Percentiles rank a stretch among this genome's conserved stretches.
These are phyloP conservation scores for Rosa chinensis DNA, from an alignment of 306 rosid genomes.

Conservation along the genomic window DNA sequence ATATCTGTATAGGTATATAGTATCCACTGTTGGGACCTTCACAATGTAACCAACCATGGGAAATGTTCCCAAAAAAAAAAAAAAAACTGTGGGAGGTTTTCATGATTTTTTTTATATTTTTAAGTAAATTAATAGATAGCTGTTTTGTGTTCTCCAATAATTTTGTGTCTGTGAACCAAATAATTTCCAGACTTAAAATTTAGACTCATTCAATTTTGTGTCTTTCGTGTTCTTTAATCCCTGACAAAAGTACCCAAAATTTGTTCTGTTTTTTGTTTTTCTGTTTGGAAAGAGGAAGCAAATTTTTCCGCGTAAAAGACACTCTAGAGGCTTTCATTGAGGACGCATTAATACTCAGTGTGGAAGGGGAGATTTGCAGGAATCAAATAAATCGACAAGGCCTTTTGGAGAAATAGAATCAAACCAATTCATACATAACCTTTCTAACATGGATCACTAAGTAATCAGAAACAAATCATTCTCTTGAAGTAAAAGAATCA, in stretches of 20 bases:
- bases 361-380: neutral
- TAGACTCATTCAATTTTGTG: neutral
- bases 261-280: neutral
- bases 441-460: constrained; percentile 1
- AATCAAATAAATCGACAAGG: neutral
- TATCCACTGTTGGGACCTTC: neutral
- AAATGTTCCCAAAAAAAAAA: no score
- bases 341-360: neutral
- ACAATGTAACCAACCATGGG: neutral
- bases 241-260: neutral
- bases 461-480: neutral
- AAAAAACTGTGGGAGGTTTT: neutral
- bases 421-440: neutral
- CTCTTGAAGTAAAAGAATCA: neutral
- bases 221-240: neutral
- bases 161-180: neutral
- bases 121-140: neutral
- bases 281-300: neutral
- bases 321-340: neutral
- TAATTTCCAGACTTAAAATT: neutral
- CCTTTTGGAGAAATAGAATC: neutral
- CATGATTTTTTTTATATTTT: neutral
- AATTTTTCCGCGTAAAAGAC: neutral
- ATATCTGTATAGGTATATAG: neutral
- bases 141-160: neutral